phyloP scores from a whole-genome alignment of 2,329 filamentous ascomycete species.

The Phaeosphaeria sp. region DNA sequence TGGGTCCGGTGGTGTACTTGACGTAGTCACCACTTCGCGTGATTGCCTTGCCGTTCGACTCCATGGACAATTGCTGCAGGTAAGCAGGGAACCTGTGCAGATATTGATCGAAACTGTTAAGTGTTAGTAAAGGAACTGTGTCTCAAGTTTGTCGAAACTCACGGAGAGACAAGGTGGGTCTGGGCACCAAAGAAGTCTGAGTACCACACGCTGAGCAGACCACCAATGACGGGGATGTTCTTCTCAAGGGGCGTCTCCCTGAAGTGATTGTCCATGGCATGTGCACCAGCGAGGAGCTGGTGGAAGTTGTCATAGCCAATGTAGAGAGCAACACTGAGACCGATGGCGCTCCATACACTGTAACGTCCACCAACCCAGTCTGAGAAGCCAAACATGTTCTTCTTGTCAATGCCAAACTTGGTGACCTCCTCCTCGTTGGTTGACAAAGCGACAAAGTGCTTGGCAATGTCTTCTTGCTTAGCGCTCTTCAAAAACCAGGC shows the following conservation, averaged over 20 bases:
- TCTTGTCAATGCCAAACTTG: constrained; percentile 98
- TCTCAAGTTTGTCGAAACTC: constrained; percentile 51
- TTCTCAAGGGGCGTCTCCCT: constrained; percentile 85
- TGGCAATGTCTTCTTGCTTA: constrained; percentile 84
- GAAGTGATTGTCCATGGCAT: constrained; percentile 99
- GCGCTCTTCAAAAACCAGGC: constrained; percentile 89
- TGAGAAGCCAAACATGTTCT: constrained; percentile 99
- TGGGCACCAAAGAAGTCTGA: constrained; percentile 98
- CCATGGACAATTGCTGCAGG: constrained; percentile 98
- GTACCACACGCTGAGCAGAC: constrained; percentile 97
- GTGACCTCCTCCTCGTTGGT: constrained; percentile 95
- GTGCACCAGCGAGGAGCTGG: constrained; percentile 90
- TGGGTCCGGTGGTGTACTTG: constrained; percentile 96
- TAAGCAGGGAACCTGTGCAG: constrained; percentile 98
- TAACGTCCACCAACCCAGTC: constrained; percentile 98
- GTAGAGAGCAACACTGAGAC: constrained; percentile 90
- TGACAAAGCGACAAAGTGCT: constrained; percentile 98
- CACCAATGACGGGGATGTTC: constrained; percentile 93
- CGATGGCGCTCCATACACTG: constrained; percentile 98
- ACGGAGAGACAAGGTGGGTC: constrained; percentile 95
- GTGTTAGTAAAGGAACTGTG: constrained; percentile 8
- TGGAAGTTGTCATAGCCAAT: constrained; percentile 98
- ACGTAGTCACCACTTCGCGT: constrained; percentile 86
- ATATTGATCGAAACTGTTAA: constrained; percentile 89
- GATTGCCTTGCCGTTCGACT: constrained; percentile 98